Base-by-base conservation (phyloP, 768 basidiomycete genomes). In the Mycena vulgaris region DNA sequence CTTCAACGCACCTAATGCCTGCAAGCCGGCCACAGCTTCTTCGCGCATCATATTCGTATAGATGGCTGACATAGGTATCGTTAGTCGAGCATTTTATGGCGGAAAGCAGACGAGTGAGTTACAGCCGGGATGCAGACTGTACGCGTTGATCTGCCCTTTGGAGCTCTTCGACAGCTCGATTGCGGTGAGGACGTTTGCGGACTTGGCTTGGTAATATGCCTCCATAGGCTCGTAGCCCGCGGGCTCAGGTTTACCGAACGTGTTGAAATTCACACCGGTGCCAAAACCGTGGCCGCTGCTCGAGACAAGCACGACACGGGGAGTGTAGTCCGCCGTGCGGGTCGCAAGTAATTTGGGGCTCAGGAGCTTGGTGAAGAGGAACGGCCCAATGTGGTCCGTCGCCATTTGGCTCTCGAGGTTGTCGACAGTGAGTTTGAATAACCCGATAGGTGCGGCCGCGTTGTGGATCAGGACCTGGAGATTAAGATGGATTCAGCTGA, bases 391-490 rank as follows among this genome's bases (percentile, higher is more conserved):
- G 40, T 61, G 66, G 14, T 40, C 40, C 17, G 49, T 45, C 0
- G 39, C 66, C 25, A 53, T 21, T 17, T 67, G 66, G 9, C 2
- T 60, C 37, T 67, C 49, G 57, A 67, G n/a, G 11, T 39, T 51
- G 23, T 67, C 66, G 11, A 16, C n/a, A 28, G 66, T 67, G 39
- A 67, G 49, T 19, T 60, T 52, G 57, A 67, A 52, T 21, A 27
- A 13, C 11, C 39, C 39, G 47, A 61, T 45, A 19, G 30, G 7
- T 7, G 58, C 58, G 10, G 58, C 58, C 31, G 58, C 51, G 10
- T 67, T 60, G 51, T 67, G 49, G 31, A 67, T 67, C 3, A 67
- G 14, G 17, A 67, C 66, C 66, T 67, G 9, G 7, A 35, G 33
- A 35, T 35, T 13, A 14, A 11, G 23, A 39, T 39, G 10, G 17